These are phyloP conservation scores for Candida golubevii DNA, from an alignment of 805 yeast genomes.

Conservation along the genomic window DNA sequence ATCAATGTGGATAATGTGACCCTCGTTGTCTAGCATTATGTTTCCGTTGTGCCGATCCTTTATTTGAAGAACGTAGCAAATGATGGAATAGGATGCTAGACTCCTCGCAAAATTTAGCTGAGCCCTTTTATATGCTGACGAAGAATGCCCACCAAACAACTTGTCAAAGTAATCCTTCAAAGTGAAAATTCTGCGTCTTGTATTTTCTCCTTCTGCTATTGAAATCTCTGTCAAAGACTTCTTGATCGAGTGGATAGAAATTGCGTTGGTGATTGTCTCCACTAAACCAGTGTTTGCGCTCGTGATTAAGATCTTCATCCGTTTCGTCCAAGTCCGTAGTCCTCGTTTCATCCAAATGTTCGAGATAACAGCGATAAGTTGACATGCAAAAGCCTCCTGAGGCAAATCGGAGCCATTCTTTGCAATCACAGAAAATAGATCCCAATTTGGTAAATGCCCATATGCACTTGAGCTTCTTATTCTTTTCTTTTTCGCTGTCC, in stretches of 20 bases:
- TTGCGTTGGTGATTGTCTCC: conserved; percentile 92
- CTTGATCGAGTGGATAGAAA: conserved; percentile 90
- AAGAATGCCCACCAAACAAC: conserved; percentile 63
- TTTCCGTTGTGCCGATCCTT: conserved; percentile 98
- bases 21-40: conserved; percentile 93
- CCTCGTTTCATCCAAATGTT: conserved; percentile 71
- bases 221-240: conserved; percentile 82
- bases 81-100: conserved; percentile 86
- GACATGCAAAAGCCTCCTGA: conserved; percentile 98
- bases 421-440: conserved; percentile 89
- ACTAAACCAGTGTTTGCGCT: conserved; percentile 89
- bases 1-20: conserved; percentile 92
- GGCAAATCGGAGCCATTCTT: conserved; percentile 94
- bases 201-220: conserved; percentile 60
- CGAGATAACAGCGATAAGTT: conserved; percentile 81
- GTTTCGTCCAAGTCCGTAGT: conserved; percentile 84
- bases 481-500: conserved; percentile 78
- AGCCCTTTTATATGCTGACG: conserved; percentile 60
- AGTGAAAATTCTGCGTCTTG: conserved; percentile 61
- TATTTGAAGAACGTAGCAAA: conserved; percentile 85
- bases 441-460: conserved; percentile 93
- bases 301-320: conserved; percentile 88
- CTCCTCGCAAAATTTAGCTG: conserved; percentile 83
- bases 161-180: conserved; percentile 73
- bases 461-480: conserved; percentile 72